Conservation (phyloP, 306 rosid species). For the Mimosa bimucronata region DNA sequence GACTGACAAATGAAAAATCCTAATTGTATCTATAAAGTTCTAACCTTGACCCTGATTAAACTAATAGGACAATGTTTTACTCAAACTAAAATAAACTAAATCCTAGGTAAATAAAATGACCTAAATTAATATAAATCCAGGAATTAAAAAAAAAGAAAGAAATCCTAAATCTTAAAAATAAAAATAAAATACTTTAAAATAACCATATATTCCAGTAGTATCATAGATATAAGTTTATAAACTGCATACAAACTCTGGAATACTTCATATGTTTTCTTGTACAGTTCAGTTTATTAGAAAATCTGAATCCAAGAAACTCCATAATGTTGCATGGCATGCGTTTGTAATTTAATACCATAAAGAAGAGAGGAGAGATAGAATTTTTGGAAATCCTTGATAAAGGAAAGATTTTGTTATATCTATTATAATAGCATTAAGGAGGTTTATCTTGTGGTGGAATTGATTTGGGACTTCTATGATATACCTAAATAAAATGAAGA, state of each 20-base stretch:
- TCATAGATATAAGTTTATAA: neutral
- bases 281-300: conserved; percentile 16
- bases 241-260: conserved; percentile 5
- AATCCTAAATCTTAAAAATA: neutral
- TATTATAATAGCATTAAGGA: neutral
- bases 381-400: neutral
- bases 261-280: neutral
- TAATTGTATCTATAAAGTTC: too few species aligned
- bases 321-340: conserved; percentile 1
- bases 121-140: neutral
- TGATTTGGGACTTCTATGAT: neutral
- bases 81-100: neutral
- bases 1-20: neutral
- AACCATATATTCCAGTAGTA: neutral
- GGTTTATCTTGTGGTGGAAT: conserved; percentile 1
- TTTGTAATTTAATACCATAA: neutral
- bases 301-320: conserved; percentile 10
- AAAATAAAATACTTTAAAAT: neutral
- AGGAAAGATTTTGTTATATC: neutral
- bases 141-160: too few species aligned
- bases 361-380: neutral
- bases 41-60: neutral
- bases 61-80: neutral
- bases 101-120: neutral
- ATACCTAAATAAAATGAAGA: neutral